Base-by-base conservation (phyloP, 495 filamentous ascomycete genomes). In the Terfezia claveryi region DNA sequence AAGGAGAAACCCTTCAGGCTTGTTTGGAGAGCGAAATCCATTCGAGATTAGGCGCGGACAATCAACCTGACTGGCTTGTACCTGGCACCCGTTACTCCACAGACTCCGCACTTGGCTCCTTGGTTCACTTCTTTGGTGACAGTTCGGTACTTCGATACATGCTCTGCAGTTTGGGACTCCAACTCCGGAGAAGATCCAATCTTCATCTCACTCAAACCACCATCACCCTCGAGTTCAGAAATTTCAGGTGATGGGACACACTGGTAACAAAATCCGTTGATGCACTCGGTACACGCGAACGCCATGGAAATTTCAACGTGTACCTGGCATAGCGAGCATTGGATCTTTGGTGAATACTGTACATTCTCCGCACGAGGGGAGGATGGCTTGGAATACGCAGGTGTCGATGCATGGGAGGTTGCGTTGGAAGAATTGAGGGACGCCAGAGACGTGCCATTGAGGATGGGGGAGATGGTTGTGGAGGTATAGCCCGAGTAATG, bases 211-310 rank as follows among this genome's bases (percentile, higher is more conserved):
- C 41, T 46, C 12, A 46, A 20, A 4, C 41, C 17, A 20, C 41
- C 63, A 65, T 56, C 64, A 59, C 5, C 59, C 53, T 38, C 63
- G 62, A 50, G 53, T 61, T 10, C 63, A 62, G 50, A 59, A 55
- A 36, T 54, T 65, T 16, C 59, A 59, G 12, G 61, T 54, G 36
- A 51, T 58, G 41, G 56, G 57, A 10, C 63, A 37, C 63, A 65
- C 36, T 57, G 56, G 41, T 57, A 56, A 52, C 63, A 65, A 55
- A 65, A 65, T 20, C 63, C 63, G 20, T 59, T 56, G 54, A 65
- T 61, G 12, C 63, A 65, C 54, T 65, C 63, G 11, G 63, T 65
- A 38, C 63, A 65, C 6, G 59, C 60, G 6, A 58, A 65, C 6
- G 63, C 56, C 20, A 62, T 54, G 36, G 54, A 54, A 10, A 65